Evolutionary conservation across 257 asterid genomes (phyloP), one percentile per base, ranked within the genome.

Genomic region (Rubia yunnanensis): DNA sequence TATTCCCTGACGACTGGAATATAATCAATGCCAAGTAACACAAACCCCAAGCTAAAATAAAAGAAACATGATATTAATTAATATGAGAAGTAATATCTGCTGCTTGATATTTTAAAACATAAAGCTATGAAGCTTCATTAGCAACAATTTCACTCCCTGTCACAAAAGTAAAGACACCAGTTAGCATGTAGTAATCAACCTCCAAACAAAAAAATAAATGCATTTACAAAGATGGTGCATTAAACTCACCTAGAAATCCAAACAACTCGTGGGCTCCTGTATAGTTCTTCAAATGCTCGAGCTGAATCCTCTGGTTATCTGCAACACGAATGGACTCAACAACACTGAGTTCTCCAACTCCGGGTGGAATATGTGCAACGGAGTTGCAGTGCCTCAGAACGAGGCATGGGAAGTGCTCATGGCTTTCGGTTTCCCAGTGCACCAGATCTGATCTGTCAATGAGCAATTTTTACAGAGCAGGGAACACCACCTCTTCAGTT

Each of bases 251-350:
- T 11, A 13, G 1, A 17, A 60, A n/a, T 61, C 26, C 39, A 7
- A 14, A 8, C 18, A 26, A 41, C 38, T 3, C 38, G 5, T 41
- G 52, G 68, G 50, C 26, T 32, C 17, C 20, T 54, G 14, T 6
- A 17, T 41, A 24, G 56, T 13, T 41, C 57, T 26, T 44, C 14
- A 5, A 63, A 14, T 15, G 9, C 54, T 41, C 1, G 28, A 9
- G 70, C 70, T 6, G 53, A 66, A 52, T 3, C 18, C 38, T 53
- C 63, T 3, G 63, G 35, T 14, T 35, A 54, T 66, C 14, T 13
- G 9, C 64, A 23, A 10, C 71, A 67, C 8, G 9, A 18, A 2
- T 55, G 56, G 7, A 8, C 22, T 67, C 5, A n/a, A 65, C 10
- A 1, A 30, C 38, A 50, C 17, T 4, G 38, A 64, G 54, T 48